These are phyloP conservation scores for Aspergillus sp. DNA, from an alignment of 2,329 filamentous ascomycete genomes.

Conservation along the genomic window DNA sequence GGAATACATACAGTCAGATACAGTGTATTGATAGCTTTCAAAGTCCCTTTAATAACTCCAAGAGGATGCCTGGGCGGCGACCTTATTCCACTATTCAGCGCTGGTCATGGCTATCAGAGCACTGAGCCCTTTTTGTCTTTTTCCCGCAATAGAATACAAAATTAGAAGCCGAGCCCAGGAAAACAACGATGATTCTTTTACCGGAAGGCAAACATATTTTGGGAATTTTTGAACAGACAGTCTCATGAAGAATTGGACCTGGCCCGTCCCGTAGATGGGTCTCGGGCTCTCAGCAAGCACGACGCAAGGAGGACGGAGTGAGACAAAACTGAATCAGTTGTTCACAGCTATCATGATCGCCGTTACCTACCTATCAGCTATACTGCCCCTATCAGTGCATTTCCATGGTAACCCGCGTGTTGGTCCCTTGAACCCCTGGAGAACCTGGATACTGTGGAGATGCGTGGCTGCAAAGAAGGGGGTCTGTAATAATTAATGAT, in stretches of 20 bases:
- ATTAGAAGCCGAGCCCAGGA: background rate
- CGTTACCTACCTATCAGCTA: background rate
- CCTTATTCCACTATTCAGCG: background rate
- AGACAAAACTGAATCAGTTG: background rate
- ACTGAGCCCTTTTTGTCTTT: background rate
- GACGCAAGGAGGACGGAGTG: background rate
- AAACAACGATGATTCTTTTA: too few relatives aligned
- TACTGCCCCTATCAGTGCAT: background rate
- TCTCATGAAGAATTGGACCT: background rate
- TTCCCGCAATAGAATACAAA: background rate
- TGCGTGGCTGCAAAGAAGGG: background rate
- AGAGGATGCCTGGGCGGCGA: background rate
- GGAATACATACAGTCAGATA: conserved; percentile 2
- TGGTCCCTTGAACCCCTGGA: too few relatives aligned
- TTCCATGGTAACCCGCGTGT: background rate
- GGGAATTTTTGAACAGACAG: background rate
- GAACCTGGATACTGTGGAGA: background rate
- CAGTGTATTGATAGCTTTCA: conserved; percentile 3
- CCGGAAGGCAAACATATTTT: too few relatives aligned
- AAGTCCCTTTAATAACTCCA: background rate
- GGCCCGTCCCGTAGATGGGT: too few relatives aligned
- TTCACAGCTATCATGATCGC: background rate
- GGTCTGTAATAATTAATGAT: background rate
- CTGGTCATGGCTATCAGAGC: background rate
- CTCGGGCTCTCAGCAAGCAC: background rate